Conservation (phyloP, 495 filamentous ascomycete genomes). For the Xylaria bambusicola region DNA sequence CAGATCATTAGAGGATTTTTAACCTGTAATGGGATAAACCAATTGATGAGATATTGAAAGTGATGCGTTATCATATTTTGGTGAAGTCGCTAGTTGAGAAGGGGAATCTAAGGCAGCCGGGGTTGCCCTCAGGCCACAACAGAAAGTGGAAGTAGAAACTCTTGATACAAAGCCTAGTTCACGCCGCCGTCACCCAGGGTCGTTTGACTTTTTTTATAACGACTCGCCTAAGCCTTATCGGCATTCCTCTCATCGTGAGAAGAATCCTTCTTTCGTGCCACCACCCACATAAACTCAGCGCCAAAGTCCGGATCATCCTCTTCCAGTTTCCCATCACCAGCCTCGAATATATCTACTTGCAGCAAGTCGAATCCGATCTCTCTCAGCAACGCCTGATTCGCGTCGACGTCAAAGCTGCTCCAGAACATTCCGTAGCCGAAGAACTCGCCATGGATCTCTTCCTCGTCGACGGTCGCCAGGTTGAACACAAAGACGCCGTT, state of each 20-base stretch:
- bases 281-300: slow-evolving; percentile 17
- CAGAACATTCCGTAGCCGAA: slow-evolving; percentile 46
- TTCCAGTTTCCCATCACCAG: slow-evolving; percentile 24
- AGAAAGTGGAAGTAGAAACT: not conserved
- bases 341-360: slow-evolving; percentile 32
- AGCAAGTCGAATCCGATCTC: slow-evolving; percentile 18
- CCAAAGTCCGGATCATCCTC: slow-evolving; percentile 16
- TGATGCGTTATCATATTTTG: not conserved
- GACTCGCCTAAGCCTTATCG: slow-evolving; percentile 5
- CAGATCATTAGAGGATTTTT: too few species aligned
- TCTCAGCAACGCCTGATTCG: slow-evolving; percentile 49
- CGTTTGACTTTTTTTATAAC: not conserved
- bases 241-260: slow-evolving; percentile 14
- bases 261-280: slow-evolving; percentile 2
- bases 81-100: not conserved
- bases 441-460: slow-evolving; percentile 19
- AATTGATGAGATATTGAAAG: not conserved
- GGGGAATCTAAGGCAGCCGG: not conserved
- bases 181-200: not conserved
- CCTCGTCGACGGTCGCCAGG: slow-evolving; percentile 32
- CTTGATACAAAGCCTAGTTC: not conserved
- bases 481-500: slow-evolving; percentile 44
- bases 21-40: not conserved
- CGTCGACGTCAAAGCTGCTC: slow-evolving; percentile 41
- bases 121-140: not conserved